phyloP scores from a whole-genome alignment of 176 grass and related monocot genomes.

The Guadua angustifolia region DNA sequence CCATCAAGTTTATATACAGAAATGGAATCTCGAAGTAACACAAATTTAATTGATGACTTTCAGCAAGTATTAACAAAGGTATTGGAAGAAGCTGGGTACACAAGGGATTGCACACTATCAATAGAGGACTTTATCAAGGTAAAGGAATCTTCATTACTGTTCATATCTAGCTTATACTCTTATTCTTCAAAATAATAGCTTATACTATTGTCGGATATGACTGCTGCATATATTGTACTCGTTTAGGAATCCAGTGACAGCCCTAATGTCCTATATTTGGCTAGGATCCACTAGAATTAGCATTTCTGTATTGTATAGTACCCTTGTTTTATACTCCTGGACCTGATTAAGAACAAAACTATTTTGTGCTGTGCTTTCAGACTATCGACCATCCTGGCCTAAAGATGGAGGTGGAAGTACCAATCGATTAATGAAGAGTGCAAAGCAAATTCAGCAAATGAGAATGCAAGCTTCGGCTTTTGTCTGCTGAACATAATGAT shows the following conservation, averaged over 20 bases:
- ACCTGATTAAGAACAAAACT: neutral
- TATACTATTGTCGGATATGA: neutral
- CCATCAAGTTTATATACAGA: neutral
- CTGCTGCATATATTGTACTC: neutral
- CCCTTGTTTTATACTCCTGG: neutral
- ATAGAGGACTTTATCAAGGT: slow-evolving; percentile 83
- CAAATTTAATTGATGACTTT: slow-evolving; percentile 15
- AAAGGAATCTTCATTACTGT: neutral
- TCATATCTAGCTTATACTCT: no score
- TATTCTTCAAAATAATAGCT: neutral
- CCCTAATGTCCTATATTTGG: no score
- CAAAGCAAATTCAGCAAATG: neutral
- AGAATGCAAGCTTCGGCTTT: neutral
- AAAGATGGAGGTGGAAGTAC: slow-evolving; percentile 76
- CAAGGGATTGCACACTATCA: slow-evolving; percentile 57
- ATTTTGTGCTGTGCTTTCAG: neutral
- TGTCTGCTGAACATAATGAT: slow-evolving; percentile 13
- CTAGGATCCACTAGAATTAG: neutral
- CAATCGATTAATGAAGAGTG: slow-evolving; percentile 51
- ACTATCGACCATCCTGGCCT: slow-evolving; percentile 54
- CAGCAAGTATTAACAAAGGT: slow-evolving; percentile 73
- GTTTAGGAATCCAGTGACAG: neutral
- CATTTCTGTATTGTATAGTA: neutral
- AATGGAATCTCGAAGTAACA: slow-evolving; percentile 14
- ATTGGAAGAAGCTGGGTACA: slow-evolving; percentile 76